Evolutionary conservation across 352 stramenopile species (phyloP).

Genomic region (Thraustochytrium sp.): DNA sequence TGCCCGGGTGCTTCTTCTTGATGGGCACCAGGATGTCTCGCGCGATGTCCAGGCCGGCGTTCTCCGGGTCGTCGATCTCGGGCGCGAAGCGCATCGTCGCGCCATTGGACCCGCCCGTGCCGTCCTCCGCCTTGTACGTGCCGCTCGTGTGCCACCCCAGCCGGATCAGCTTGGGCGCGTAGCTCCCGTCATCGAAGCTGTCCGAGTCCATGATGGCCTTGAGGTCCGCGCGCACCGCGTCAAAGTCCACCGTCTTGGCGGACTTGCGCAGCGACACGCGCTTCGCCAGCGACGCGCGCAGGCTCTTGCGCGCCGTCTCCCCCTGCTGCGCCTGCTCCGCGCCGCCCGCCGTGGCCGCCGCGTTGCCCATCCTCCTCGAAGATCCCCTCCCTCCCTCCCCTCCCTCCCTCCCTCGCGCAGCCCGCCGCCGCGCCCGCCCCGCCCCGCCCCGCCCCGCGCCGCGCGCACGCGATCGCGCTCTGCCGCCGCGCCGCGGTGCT

Average conservation of each 20-base stretch:
- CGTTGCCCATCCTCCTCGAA: background rate
- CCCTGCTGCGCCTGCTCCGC: background rate
- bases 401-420: too few species aligned
- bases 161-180: slow-evolving; percentile 57
- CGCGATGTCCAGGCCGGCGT: slow-evolving; percentile 68
- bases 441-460: too few species aligned
- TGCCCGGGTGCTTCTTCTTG: slow-evolving; percentile 73
- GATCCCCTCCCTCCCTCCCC: too few species aligned
- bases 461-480: too few species aligned
- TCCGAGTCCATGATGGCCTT: slow-evolving; percentile 24
- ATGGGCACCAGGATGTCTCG: slow-evolving; percentile 69
- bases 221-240: slow-evolving; percentile 64
- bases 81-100: slow-evolving; percentile 68
- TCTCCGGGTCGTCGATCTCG: slow-evolving; percentile 73
- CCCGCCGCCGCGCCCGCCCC: too few species aligned
- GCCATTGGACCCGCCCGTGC: slow-evolving; percentile 64
- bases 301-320: too few species aligned
- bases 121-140: slow-evolving; percentile 66
- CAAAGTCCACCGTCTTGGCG: slow-evolving; percentile 64
- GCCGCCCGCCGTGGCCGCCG: background rate
- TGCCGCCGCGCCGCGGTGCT: too few species aligned
- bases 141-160: slow-evolving; percentile 74
- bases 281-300: background rate
- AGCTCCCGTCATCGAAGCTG: slow-evolving; percentile 27
- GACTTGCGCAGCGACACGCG: background rate